Evolutionary conservation across 768 basidiomycete genomes (phyloP).

Genomic region (Hortiboletus campestris): DNA sequence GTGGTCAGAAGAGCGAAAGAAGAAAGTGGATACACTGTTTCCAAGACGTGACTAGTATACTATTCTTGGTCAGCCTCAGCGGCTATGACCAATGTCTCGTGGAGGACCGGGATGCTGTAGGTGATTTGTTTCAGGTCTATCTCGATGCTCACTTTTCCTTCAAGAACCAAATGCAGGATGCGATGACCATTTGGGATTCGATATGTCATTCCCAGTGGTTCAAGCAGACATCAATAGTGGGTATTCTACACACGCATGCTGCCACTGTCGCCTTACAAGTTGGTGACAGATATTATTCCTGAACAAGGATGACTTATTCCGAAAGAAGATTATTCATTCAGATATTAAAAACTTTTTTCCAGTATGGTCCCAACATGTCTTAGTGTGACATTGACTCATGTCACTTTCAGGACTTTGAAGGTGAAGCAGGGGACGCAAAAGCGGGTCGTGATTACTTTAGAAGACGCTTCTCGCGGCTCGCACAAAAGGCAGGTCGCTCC

Average conservation of each 20-base stretch:
- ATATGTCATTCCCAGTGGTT: slow-evolving; percentile 99
- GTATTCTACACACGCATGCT: slow-evolving; percentile 24
- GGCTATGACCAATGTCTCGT: slow-evolving; percentile 95
- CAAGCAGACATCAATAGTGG: slow-evolving; percentile 86
- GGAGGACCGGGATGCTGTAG: slow-evolving; percentile 86
- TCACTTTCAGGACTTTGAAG: slow-evolving; percentile 73
- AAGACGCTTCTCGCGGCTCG: slow-evolving; percentile 75
- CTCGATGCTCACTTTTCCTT: not conserved
- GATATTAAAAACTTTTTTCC: slow-evolving; percentile 90
- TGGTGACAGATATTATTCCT: slow-evolving; percentile 78
- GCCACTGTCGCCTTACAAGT: not conserved
- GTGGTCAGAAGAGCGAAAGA: slow-evolving; percentile 90
- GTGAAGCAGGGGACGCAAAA: slow-evolving; percentile 65
- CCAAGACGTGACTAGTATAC: slow-evolving; percentile 90
- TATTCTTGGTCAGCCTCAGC: slow-evolving; percentile 88
- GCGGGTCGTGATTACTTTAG: slow-evolving; percentile 91
- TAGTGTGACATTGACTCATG: not conserved
- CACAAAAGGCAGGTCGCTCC: slow-evolving; percentile 80
- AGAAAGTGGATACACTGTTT: slow-evolving; percentile 96
- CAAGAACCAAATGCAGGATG: slow-evolving; percentile 98
- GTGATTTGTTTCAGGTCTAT: slow-evolving; percentile 28
- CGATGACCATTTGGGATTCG: slow-evolving; percentile 98
- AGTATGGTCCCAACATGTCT: slow-evolving; percentile 39
- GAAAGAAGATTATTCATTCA: slow-evolving; percentile 75
- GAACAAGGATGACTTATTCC: slow-evolving; percentile 94